Base-by-base conservation (phyloP, 2,329 filamentous ascomycete species). In the Trichoderma semiorbis region DNA sequence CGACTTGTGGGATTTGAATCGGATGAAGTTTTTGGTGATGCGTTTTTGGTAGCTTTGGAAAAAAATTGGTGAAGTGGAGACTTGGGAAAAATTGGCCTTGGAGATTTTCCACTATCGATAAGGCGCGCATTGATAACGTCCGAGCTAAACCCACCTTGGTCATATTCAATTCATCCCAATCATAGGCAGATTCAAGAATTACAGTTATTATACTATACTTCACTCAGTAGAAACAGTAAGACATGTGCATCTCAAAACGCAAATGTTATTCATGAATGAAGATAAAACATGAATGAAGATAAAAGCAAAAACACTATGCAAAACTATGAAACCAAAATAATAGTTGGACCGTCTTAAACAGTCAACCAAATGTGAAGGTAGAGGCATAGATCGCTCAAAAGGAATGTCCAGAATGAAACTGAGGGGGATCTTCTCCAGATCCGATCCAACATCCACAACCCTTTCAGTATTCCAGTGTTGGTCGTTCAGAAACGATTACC, bases 1-100 rank as follows among this genome's bases (percentile, higher is more conserved):
- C 28, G 47, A 30, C 28, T 39, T 57, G 72, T 39, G 34, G 18
- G 26, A 34, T 39, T 24, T 32, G 43, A 39, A 4, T 70, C 21
- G 24, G 73, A 61, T 74, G 70, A 60, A 72, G 66, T 26, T 69
- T 62, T 62, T 58, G 43, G 68, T 63, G 68, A 70, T 70, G 68
- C 68, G 24, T 34, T 69, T 69, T 70, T 72, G 30, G 65, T n/a
- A 28, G 50, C 68, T 32, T 47, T 63, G 68, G 34, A 32, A 57
- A 64, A 70, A 70, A 68, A 57, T 68, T 50, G 50, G 63, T 47
- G 24, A 60, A 70, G 68, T 69, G 67, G 67, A 69, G 66, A 50
- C 32, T 14, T 16, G 7, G 30, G 28, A 24, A 34, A 43, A 68
- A 43, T 68, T 39, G 32, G 55, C 47, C 32, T 39, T 18, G 18